Conservation (phyloP, 352 stramenopile species). For the Pythium insidiosum region DNA sequence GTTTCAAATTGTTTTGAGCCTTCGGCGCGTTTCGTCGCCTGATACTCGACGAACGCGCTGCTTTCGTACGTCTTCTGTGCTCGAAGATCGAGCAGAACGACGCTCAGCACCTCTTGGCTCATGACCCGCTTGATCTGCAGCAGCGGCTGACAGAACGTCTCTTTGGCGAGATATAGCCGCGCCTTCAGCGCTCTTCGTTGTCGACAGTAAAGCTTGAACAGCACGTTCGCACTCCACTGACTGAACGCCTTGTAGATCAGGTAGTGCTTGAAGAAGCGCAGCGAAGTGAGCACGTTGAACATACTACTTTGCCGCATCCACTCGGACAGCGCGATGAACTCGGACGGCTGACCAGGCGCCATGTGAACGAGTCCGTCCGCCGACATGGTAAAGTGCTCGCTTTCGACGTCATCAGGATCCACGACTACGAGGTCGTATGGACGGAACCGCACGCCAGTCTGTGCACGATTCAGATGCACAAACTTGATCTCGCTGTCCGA, state of each 20-base stretch:
- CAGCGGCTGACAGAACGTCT: slow-evolving; percentile 84
- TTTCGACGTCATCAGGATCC: slow-evolving; percentile 58
- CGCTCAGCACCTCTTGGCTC: slow-evolving; percentile 72
- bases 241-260: slow-evolving; percentile 89
- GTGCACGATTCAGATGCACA: slow-evolving; percentile 86
- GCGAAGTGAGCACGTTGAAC: slow-evolving; percentile 92
- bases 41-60: slow-evolving; percentile 86
- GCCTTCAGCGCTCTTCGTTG: slow-evolving; percentile 81
- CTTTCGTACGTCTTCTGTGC: slow-evolving; percentile 89
- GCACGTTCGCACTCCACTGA: slow-evolving; percentile 84
- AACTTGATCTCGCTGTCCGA: slow-evolving; percentile 92
- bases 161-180: slow-evolving; percentile 86
- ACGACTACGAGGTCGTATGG: slow-evolving; percentile 92
- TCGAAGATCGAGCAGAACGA: slow-evolving; percentile 75
- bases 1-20: slow-evolving; percentile 87
- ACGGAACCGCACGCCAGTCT: slow-evolving; percentile 63
- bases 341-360: slow-evolving; percentile 63
- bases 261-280: slow-evolving; percentile 93
- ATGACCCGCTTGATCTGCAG: slow-evolving; percentile 88
- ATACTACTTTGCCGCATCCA: slow-evolving; percentile 93
- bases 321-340: slow-evolving; percentile 90
- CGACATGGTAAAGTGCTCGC: slow-evolving; percentile 91
- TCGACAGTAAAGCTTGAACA: slow-evolving; percentile 86
- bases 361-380: slow-evolving; percentile 76
- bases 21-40: slow-evolving; percentile 77